Evolutionary conservation across 2,329 filamentous ascomycete genomes (phyloP), one percentile per base, ranked within the genome.

Genomic region (Colletotrichum spaethianum): DNA sequence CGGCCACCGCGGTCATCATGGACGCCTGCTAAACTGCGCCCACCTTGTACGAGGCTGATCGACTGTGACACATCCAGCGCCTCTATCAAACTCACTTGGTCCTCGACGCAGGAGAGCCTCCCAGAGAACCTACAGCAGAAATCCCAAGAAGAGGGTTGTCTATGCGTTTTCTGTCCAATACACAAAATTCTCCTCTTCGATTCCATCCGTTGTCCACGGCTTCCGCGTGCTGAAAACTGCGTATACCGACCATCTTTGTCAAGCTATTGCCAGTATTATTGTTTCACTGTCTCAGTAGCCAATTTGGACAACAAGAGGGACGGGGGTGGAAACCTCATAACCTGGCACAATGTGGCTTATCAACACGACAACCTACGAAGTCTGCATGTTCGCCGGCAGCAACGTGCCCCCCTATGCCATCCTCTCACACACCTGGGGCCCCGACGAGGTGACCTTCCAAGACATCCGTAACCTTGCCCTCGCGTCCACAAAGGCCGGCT

Each of bases 391-490:
- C 50, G 46, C 46, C 60, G 31, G 33, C 26, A 16, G 28, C 42
- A 56, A 65, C 16, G 67, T 72, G 26, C 79, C 78, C 0, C 63
- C 72, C 0, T 81, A 80, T 26, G 77, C 78, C 46, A 79, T 80
- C 60, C 71, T 80, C 9, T 80, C 79, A 4, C 79, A 80, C 42
- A 79, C 76, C 1, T 80, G 79, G 79, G 75, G 75, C 26, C 31
- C 61, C 11, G 77, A 73, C 33, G 78, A 80, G 52, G 74, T 77
- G 3, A 75, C 75, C 2, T 76, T 76, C 44, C 75, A 79, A 60
- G 78, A 80, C 33, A 67, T 79, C 16, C 59, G 68, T n/a, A 33
- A 62, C 18, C 52, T 46, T 8, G 8, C 28, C 28, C 23, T n/a
- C 14, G 62, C 63, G 16, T 26, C 55, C 18, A 40, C 52, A 18